Evolutionary conservation across 129 eudicot genomes (phyloP), one percentile per base, ranked within the genome.

Genomic region (Saussurea involucrata): DNA sequence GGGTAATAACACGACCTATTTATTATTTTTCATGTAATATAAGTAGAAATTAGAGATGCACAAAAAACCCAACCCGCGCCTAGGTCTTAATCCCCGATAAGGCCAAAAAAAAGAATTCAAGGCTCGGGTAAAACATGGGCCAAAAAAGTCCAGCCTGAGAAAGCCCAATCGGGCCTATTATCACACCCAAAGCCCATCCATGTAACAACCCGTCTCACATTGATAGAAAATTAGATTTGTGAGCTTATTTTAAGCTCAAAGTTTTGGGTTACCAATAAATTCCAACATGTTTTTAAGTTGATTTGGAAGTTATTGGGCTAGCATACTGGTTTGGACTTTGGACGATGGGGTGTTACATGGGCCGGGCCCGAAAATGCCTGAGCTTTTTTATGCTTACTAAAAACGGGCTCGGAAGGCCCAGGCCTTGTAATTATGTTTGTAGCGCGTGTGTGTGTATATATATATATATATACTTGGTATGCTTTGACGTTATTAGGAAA

Each of bases 1-100:
- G 98, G 98, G 97, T 90, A 88, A 73, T 80, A 25, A 66, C 55
- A 64, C 0, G 9, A 1, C 27, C 15, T 5, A 7, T 49, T 73
- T 12, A 53, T 20, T 28, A 1, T 68, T 15, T 32, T 22, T 13
- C 22, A 29, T 8, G 22, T 57, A 10, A 2, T 53, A 22, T 57
- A 32, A 73, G 13, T 9, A 21, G 65, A 58, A 58, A 7, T 58
- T 20, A 20, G 60, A 53, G 60, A 53, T 53, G 60, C 60, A 53
- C 9, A 53, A n/a, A 10, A 53, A 53, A 9, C 61, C 61, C 20
- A 49, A 49, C 5, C 58, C 58, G 13, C 1, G 46, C 13, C 46
- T 1, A 37, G 46, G 46, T 15, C 46, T 37, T 37, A 37, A 10
- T 10, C 17, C 49, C 49, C 3, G 49, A 40, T 11, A 17, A 40